phyloP scores from a whole-genome alignment of 495 filamentous ascomycete genomes.

The Aspergillus nidulans region DNA sequence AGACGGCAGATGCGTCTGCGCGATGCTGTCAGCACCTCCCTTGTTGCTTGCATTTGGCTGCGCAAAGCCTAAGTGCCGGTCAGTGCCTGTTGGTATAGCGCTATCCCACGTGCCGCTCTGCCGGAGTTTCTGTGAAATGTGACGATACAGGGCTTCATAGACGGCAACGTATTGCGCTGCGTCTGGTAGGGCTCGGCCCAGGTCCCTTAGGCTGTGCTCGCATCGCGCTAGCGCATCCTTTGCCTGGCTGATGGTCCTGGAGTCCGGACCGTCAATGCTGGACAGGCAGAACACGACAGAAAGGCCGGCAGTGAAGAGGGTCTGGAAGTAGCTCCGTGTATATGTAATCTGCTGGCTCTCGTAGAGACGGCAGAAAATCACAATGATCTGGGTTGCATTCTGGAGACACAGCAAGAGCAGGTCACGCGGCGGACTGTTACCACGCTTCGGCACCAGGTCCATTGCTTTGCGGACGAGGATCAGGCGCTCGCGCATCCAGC shows the following conservation, averaged over 20 bases:
- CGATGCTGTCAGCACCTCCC: neutral
- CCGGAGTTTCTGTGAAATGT: conserved; percentile 8
- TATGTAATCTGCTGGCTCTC: conserved; percentile 21
- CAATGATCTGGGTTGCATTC: conserved; percentile 18
- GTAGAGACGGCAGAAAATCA: conserved; percentile 21
- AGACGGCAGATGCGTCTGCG: neutral
- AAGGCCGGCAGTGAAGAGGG: conserved; percentile 23
- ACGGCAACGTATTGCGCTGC: conserved; percentile 24
- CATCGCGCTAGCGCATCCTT: conserved; percentile 13
- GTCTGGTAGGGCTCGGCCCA: conserved; percentile 22
- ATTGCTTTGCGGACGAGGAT: conserved; percentile 23
- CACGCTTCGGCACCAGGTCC: conserved; percentile 23
- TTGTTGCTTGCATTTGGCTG: neutral
- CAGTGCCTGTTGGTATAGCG: neutral
- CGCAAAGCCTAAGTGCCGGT: neutral
- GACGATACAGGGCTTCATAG: conserved; percentile 21
- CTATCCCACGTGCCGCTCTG: neutral
- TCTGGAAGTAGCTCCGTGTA: conserved; percentile 30
- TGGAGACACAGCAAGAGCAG: conserved; percentile 21
- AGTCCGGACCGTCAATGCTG: conserved; percentile 15
- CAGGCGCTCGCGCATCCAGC: conserved; percentile 21
- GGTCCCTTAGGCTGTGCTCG: conserved; percentile 15
- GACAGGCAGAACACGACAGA: conserved; percentile 27
- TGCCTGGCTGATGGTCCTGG: conserved; percentile 6
- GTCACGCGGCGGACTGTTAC: conserved; percentile 19